Evolutionary conservation across 495 filamentous ascomycete species (phyloP).

Genomic region (Aspergillus taichungensis): DNA sequence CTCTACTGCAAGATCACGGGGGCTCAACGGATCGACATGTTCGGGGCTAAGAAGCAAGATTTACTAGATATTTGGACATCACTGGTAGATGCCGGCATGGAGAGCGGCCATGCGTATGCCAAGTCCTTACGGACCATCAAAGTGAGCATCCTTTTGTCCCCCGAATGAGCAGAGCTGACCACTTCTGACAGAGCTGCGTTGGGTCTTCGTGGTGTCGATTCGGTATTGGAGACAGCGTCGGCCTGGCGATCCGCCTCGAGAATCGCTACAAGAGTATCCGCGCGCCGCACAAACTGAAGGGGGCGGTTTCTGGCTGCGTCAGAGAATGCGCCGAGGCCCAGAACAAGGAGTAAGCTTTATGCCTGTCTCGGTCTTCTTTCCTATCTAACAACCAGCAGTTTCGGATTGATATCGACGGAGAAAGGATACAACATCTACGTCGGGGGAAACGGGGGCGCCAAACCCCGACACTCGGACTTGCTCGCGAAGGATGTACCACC

Average conservation of each 20-base stretch:
- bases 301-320: constrained; percentile 85
- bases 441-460: constrained; percentile 86
- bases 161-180: neutral
- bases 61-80: constrained; percentile 81
- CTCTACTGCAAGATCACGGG: constrained; percentile 96
- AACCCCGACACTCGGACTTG: constrained; percentile 77
- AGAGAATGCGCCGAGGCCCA: constrained; percentile 94
- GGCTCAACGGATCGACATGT: constrained; percentile 93
- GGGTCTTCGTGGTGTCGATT: constrained; percentile 94
- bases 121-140: constrained; percentile 90
- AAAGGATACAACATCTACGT: constrained; percentile 96
- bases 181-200: constrained; percentile 57
- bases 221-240: constrained; percentile 92
- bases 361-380: neutral
- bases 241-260: constrained; percentile 87
- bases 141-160: constrained; percentile 15
- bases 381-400: constrained; percentile 40
- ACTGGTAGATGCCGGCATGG: constrained; percentile 85
- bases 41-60: constrained; percentile 88
- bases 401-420: constrained; percentile 88
- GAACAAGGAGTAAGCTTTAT: constrained; percentile 68
- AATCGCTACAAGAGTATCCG: constrained; percentile 93
- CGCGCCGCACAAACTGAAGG: constrained; percentile 89
- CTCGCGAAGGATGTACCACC: constrained; percentile 85
- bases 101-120: constrained; percentile 90